A percentile compares a stretch with the other conserved stretches of the same genome.
These are phyloP conservation scores for Friedmanniomyces simplex DNA, from an alignment of 495 filamentous ascomycete genomes.

Conservation along the genomic window DNA sequence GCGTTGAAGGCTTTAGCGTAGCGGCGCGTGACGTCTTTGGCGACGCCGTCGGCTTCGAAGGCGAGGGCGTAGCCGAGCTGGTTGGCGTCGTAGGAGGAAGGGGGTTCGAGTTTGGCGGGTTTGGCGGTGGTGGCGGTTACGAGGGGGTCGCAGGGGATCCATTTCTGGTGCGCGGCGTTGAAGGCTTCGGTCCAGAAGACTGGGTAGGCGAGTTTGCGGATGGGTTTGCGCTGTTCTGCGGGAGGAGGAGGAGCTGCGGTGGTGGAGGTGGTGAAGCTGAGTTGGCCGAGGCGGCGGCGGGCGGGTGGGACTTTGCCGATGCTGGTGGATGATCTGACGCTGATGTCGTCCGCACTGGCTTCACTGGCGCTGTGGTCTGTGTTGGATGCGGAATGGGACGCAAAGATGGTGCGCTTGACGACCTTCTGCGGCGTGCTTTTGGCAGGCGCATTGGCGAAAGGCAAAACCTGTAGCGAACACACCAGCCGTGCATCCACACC, in stretches of 20 bases:
- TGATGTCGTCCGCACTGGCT: conserved; percentile 3
- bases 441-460: conserved; percentile 51
- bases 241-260: neutral
- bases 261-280: conserved; percentile 32
- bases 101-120: conserved; percentile 69
- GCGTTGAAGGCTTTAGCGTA: conserved; percentile 61
- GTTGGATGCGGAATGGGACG: conserved; percentile 35
- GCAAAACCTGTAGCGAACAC: conserved; percentile 79
- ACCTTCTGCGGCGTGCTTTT: conserved; percentile 39
- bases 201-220: conserved; percentile 58
- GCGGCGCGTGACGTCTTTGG: conserved; percentile 54
- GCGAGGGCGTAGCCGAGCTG: conserved; percentile 72
- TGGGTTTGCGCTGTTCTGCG: conserved; percentile 26
- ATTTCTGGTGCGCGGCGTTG: conserved; percentile 73
- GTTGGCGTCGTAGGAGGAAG: conserved; percentile 60
- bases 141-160: conserved; percentile 78
- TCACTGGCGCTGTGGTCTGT: conserved; percentile 5
- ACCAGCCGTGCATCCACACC: conserved; percentile 80
- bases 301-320: conserved; percentile 20
- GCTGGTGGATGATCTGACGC: neutral
- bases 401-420: conserved; percentile 30
- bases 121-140: conserved; percentile 68
- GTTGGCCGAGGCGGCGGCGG: conserved; percentile 36
- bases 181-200: conserved; percentile 93
- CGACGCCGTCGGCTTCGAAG: conserved; percentile 67